Percentiles rank a stretch among this genome's conserved stretches.
Conservation (phyloP, 129 eudicot species). For the Kitagawia praeruptora region DNA sequence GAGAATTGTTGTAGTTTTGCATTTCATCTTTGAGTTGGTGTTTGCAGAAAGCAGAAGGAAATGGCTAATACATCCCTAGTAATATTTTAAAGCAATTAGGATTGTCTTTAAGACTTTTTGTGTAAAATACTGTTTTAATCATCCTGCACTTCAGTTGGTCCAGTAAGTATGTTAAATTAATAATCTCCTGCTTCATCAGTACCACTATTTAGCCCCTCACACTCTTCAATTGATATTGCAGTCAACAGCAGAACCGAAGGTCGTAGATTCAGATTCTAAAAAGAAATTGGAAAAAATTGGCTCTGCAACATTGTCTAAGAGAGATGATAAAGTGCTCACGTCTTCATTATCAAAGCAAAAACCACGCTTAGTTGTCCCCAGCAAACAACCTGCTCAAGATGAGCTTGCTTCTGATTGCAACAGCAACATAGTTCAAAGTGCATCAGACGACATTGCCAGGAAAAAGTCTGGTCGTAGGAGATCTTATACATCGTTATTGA, state of each 20-base stretch:
- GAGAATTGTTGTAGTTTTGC: too few species aligned
- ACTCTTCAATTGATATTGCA: conserved; percentile 20
- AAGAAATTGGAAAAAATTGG: conserved; percentile 23
- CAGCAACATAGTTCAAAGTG: conserved; percentile 20
- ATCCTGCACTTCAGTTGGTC: neutral
- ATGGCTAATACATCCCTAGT: too few species aligned
- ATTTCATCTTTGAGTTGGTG: too few species aligned
- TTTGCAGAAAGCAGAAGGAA: too few species aligned
- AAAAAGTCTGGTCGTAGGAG: conserved; percentile 66
- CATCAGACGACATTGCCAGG: conserved; percentile 26
- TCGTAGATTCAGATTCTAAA: conserved; percentile 24
- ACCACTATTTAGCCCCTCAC: neutral
- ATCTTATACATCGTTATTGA: conserved; percentile 64
- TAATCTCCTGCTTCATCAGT: neutral
- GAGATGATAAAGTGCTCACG: conserved; percentile 18
- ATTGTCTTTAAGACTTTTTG: neutral
- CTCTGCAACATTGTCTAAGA: conserved; percentile 33
- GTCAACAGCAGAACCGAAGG: conserved; percentile 37
- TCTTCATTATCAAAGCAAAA: conserved; percentile 20
- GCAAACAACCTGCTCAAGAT: conserved; percentile 29
- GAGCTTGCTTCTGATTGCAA: conserved; percentile 18
- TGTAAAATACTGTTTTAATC: neutral
- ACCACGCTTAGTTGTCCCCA: conserved; percentile 19
- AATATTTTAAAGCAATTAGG: neutral
- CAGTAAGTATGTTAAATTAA: neutral